Conservation (phyloP, 176 grass and related monocot species). For the Hsuehochloa calcarea region DNA sequence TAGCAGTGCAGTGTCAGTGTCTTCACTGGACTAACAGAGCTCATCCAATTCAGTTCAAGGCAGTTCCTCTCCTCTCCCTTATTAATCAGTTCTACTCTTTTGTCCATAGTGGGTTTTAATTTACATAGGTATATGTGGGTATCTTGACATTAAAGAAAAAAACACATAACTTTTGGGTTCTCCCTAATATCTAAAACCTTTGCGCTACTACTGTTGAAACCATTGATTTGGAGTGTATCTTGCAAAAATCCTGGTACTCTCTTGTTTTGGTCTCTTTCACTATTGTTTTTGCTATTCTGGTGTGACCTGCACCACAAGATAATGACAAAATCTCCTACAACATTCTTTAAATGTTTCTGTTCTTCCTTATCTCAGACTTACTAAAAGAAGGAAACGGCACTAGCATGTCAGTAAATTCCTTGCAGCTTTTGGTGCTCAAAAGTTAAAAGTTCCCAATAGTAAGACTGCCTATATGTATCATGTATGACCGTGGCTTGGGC, state of each 20-base stretch:
- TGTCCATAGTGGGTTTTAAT: constrained; percentile 13
- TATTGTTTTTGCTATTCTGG: background rate
- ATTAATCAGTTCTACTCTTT: constrained; percentile 14
- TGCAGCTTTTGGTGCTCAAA: constrained; percentile 5
- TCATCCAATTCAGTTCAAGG: background rate
- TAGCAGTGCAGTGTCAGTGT: background rate
- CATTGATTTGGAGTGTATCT: background rate
- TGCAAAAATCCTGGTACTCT: background rate
- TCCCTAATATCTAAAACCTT: background rate
- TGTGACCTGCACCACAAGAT: background rate
- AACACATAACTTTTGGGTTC: background rate
- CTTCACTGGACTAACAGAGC: background rate
- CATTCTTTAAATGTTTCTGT: constrained; percentile 3
- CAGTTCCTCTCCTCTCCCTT: constrained; percentile 6
- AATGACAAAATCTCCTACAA: background rate
- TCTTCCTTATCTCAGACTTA: constrained; percentile 3
- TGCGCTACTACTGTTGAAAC: background rate
- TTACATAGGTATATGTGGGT: background rate
- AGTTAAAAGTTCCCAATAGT: background rate
- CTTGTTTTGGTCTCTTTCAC: background rate
- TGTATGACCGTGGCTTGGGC: background rate
- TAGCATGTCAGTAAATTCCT: constrained; percentile 35
- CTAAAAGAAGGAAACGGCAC: background rate
- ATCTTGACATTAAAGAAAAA: background rate
- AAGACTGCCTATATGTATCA: background rate